Evolutionary conservation across 306 rosid genomes (phyloP).

Genomic region (Inga laurina): DNA sequence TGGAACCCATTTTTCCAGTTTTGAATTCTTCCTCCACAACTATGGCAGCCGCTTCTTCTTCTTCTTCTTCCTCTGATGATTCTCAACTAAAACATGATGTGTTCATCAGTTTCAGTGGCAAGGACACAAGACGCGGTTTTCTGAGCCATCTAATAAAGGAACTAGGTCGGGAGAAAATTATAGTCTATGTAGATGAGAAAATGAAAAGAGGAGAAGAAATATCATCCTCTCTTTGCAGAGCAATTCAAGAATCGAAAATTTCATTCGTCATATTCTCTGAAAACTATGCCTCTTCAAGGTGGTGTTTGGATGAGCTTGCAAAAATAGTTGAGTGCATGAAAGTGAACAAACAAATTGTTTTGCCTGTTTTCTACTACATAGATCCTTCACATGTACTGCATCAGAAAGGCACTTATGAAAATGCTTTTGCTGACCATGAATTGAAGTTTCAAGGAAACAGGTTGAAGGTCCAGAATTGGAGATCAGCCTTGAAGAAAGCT

Average conservation of each 20-base stretch:
- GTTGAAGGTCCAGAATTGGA: too few species aligned
- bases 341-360: neutral
- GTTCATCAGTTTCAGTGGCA: constrained; percentile 12
- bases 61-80: neutral
- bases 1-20: too few species aligned
- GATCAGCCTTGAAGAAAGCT: too few species aligned
- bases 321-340: neutral
- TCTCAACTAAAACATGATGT: neutral
- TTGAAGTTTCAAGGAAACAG: too few species aligned
- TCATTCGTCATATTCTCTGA: neutral
- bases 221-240: neutral
- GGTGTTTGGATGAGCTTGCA: neutral
- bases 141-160: constrained; percentile 6
- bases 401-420: too few species aligned
- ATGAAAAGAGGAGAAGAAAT: neutral
- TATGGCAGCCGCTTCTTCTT: too few species aligned
- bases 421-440: too few species aligned
- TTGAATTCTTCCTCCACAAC: too few species aligned
- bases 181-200: neutral
- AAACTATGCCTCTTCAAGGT: constrained; percentile 8
- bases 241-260: neutral
- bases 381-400: neutral
- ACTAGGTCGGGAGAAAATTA: neutral
- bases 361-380: neutral
- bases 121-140: neutral